Base-by-base conservation (phyloP, 2,329 filamentous ascomycete genomes). In the Xylogone sp. region DNA sequence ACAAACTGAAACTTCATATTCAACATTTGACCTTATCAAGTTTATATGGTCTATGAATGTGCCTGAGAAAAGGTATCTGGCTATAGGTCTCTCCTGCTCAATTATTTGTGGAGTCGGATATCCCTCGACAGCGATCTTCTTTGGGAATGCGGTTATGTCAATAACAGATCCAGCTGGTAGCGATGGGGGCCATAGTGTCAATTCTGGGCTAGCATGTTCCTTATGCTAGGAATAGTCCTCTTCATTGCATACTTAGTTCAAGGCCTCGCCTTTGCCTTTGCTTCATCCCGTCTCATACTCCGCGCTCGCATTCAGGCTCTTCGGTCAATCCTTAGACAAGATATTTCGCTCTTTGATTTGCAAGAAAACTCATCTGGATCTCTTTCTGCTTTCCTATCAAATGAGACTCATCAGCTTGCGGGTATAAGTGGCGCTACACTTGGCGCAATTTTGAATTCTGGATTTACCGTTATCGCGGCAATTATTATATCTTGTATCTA, bases 371-470 rank as follows among this genome's bases (percentile, higher is more conserved):
- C 76, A 1, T 83, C 87, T 0, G 75, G 81, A 0, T 71, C 75
- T 13, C 70, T 91, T 5, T 71, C 90, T 1, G 82, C 82, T 0
- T 80, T 84, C 57, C 86, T 91, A 56, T 90, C 86, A 2, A 81
- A 78, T 29, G 87, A 91, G 62, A 81, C 82, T 2, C 82, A 82
- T 24, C 79, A 84, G 0, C 69, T 91, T 21, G 83, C 82, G 43
- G 84, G 82, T 0, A 75, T 90, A 58, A 87, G 81, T 52, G 87
- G 87, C 8, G 86, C 83, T 2, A 84, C 87, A 34, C 74, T 90
- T 50, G 86, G 86, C 7, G 86, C 82, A 0, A 69, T 87, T 29
- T 82, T 88, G 54, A 83, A 85, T 0, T 86, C 88, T 21, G 60
- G 77, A 3, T 76, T 90, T 56, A 90, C 87, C 66, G 81, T 90